Base-by-base conservation (phyloP, 2,329 filamentous ascomycete species). In the Aspergillus fumigatus region DNA sequence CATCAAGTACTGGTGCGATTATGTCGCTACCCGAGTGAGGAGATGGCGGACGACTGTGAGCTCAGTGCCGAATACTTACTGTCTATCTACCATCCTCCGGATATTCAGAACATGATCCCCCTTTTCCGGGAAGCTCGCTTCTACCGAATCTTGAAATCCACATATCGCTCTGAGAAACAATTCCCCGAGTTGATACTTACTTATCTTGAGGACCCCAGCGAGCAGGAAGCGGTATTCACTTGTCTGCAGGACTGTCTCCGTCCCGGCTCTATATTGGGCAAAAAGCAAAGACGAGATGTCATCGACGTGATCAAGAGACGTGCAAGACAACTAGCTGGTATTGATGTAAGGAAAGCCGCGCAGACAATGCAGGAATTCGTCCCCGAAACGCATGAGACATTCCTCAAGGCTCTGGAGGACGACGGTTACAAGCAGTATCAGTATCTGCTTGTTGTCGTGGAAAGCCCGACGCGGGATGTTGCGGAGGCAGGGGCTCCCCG, bases 21-120 rank as follows among this genome's bases (percentile, higher is more conserved):
- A 4, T 99, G 94, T 77, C 84, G 87, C 58, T 96, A 92, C 64
- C 92, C 92, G 0, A 87, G 86, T 2, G 79, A 83, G 10, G 89
- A 93, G 58, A 82, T 97, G 65, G 87, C 88, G 3, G 93, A 97
- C 53, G 94, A 99, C 73, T 95, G 93, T 48, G 92, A 99, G 73
- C 82, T 99, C n/a, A 99, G 94, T 69, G 89, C 90, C 1, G 94
- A 99, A 74, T 99, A 99, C 71, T 78, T 99, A 0, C 80, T 99
- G 21, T 97, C 95, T 0, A 85, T 94, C 4, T 97, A 97, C 69
- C 92, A 94, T 54, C 94, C 95, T 17, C 86, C 93, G 3, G 89
- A 96, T 68, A 81, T 94, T 58, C 80, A 86, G 32, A 81, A 80
- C 9, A 78, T 97, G 65, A 88, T 97, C 58, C 86, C 90, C 0